Percentiles rank a stretch among this genome's conserved stretches.
Conservation (phyloP, 1,284 basidiomycete species). For the Vanrija sp. region DNA sequence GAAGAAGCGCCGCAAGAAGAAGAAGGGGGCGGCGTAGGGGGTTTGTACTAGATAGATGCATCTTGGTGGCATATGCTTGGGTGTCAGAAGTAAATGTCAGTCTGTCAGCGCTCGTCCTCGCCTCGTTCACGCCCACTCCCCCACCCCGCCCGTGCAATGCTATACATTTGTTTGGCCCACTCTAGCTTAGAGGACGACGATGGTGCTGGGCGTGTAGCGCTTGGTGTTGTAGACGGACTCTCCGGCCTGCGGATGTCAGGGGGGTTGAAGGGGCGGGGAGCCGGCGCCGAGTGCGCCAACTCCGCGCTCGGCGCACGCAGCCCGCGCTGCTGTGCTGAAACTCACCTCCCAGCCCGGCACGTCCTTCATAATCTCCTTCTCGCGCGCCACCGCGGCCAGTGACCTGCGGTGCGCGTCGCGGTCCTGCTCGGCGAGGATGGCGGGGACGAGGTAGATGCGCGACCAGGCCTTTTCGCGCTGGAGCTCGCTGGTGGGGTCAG, state of each 20-base stretch:
- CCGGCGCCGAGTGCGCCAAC: too few species aligned
- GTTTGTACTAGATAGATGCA: neutral
- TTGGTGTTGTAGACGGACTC: slow-evolving; percentile 82
- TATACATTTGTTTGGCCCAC: neutral
- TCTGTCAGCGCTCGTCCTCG: neutral
- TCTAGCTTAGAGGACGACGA: slow-evolving; percentile 50
- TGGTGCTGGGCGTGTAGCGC: slow-evolving; percentile 63
- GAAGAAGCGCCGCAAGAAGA: slow-evolving; percentile 22
- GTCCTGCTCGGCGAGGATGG: slow-evolving; percentile 89
- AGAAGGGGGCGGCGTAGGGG: slow-evolving; percentile 2
- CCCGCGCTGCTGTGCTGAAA: slow-evolving; percentile 20
- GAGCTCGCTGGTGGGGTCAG: slow-evolving; percentile 68
- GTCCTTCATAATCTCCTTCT: slow-evolving; percentile 93
- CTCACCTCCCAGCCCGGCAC: slow-evolving; percentile 91
- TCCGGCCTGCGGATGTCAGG: slow-evolving; percentile 55
- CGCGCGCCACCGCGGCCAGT: slow-evolving; percentile 72
- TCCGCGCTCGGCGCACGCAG: too few species aligned
- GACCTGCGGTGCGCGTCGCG: slow-evolving; percentile 80
- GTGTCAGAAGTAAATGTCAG: neutral
- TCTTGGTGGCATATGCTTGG: neutral
- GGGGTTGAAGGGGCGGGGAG: neutral
- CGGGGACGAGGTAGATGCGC: slow-evolving; percentile 87
- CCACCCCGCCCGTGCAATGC: neutral
- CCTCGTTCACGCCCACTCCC: too few species aligned
- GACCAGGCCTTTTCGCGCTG: slow-evolving; percentile 93